These are phyloP conservation scores for Komagataella mondaviorum DNA, from an alignment of 805 yeast species.

Conservation along the genomic window DNA sequence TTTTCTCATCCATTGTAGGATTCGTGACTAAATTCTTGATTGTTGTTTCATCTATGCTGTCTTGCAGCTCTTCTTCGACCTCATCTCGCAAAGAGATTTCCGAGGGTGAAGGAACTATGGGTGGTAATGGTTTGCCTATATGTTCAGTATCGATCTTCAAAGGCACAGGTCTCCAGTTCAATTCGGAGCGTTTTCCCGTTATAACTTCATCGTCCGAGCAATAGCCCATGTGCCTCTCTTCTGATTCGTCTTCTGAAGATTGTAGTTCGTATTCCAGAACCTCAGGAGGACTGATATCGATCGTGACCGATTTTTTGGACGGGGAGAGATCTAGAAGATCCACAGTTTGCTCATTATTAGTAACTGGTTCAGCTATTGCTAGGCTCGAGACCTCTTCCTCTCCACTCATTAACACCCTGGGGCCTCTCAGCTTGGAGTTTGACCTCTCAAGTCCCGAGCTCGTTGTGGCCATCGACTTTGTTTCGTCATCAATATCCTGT, in stretches of 20 bases:
- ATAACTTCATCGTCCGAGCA: background rate
- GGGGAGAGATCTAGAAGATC: conserved; percentile 14
- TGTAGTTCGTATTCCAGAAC: conserved; percentile 19
- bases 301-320: conserved; percentile 22
- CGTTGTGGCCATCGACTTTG: background rate
- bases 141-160: conserved; percentile 5
- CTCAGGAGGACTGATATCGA: conserved; percentile 24
- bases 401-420: conserved; percentile 9
- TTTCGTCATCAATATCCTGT: background rate
- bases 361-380: conserved; percentile 7
- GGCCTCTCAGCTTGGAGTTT: conserved; percentile 15
- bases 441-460: conserved; percentile 4
- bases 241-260: conserved; percentile 10
- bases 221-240: background rate
- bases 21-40: background rate
- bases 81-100: conserved; percentile 12
- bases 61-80: conserved; percentile 14
- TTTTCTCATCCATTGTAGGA: conserved; percentile 25
- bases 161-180: conserved; percentile 16
- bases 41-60: background rate
- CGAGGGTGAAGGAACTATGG: conserved; percentile 19
- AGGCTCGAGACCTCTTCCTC: conserved; percentile 6
- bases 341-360: conserved; percentile 7
- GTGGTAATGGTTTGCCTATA: conserved; percentile 20
- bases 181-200: conserved; percentile 1